A percentile compares a stretch with the other conserved stretches of the same genome.
phyloP scores from a whole-genome alignment of 306 rosid species.

The Dryas octopetala region DNA sequence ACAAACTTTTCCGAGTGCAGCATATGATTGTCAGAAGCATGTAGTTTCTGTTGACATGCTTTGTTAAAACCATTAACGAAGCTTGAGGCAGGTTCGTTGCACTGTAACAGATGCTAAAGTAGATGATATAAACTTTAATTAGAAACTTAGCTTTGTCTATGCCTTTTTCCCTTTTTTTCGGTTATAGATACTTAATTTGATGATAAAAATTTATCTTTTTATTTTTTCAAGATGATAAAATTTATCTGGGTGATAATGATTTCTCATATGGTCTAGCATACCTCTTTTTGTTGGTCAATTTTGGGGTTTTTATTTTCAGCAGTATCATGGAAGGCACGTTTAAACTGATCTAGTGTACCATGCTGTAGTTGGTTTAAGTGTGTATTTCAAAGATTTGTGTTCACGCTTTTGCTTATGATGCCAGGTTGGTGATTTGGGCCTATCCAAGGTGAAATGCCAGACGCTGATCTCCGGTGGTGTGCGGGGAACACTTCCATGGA shows the following conservation, averaged over 20 bases:
- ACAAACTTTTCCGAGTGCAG: not conserved
- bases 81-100: too few species aligned
- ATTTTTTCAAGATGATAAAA: too few species aligned
- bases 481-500: constrained; percentile 94
- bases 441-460: constrained; percentile 89
- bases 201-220: not conserved
- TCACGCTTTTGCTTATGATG: constrained; percentile 26
- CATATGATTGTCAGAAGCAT: not conserved
- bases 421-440: constrained; percentile 93
- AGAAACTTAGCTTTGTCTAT: too few species aligned
- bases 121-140: too few species aligned
- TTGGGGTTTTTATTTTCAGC: not conserved
- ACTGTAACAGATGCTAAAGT: too few species aligned
- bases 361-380: not conserved
- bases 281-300: not conserved
- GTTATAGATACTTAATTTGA: not conserved
- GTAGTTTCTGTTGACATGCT: not conserved
- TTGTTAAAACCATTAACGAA: too few species aligned
- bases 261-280: not conserved
- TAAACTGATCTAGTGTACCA: not conserved
- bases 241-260: not conserved
- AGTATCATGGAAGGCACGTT: not conserved
- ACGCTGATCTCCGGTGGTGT: constrained; percentile 89
- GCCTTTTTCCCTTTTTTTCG: too few species aligned
- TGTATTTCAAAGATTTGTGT: constrained; percentile 3